Evolutionary conservation across 176 grass and related monocot genomes (phyloP).

Genomic region (Hordeum marinum): DNA sequence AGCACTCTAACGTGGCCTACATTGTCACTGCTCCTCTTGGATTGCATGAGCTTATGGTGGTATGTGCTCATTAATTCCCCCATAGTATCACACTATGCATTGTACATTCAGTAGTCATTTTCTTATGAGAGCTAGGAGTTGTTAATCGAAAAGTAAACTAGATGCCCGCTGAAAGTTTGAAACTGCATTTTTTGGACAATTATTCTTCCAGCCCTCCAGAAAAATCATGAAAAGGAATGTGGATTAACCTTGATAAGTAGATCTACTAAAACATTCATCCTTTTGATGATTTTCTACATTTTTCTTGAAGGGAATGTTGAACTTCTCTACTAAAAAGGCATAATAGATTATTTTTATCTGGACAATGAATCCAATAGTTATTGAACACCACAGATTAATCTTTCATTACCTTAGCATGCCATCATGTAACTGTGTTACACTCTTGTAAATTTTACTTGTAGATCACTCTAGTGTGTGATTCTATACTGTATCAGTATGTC

Average conservation of each 20-base stretch:
- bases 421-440: neutral
- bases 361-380: neutral
- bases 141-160: neutral
- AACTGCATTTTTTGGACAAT: neutral
- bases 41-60: conserved; percentile 93
- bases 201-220: neutral
- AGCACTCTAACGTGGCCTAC: conserved; percentile 65
- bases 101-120: neutral
- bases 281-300: conserved; percentile 1
- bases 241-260: neutral
- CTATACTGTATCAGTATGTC: neutral
- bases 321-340: neutral
- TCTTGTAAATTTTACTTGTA: neutral
- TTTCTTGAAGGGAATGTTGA: neutral
- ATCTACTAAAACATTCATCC: neutral
- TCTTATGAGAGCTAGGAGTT: neutral
- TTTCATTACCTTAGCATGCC: neutral
- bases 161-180: neutral
- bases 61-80: conserved; percentile 32
- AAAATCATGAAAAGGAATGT: neutral
- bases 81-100: neutral
- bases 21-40: conserved; percentile 86
- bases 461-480: neutral
- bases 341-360: neutral
- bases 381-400: neutral